Base-by-base conservation (phyloP, 306 rosid species). In the Pyrus pyrifolia region DNA sequence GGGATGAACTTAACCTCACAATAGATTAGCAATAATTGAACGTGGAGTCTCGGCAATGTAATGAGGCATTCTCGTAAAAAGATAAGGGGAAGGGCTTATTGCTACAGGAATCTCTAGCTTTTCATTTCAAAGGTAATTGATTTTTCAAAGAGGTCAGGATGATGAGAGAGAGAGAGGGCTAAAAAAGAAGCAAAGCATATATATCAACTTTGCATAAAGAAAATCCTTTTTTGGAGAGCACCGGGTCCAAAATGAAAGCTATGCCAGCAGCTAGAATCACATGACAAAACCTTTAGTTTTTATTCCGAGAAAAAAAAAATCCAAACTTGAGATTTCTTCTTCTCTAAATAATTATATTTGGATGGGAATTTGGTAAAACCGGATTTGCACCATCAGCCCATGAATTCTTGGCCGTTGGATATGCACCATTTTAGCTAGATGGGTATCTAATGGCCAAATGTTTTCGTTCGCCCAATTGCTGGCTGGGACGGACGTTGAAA, bases 91-190 rank as follows among this genome's bases (percentile, higher is more conserved):
- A 35, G 33, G 68, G 51, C 64, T 81, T 58, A 4, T 65, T 23
- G 46, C 77, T 68, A 60, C 68, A 82, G 69, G 76, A 73, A 82
- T 73, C 75, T 76, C 69, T 75, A 70, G 59, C 81, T 59, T 74
- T 63, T 53, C 23, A 55, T 15, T n/a, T 21, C 27, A 61, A 74
- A 78, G 72, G 70, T 30, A 51, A 35, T 30, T 23, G 27, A 42
- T 33, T 76, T 33, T 62, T 52, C 45, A 38, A 76, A 70, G 81
- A 66, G 22, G 72, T 44, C 6, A 35, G 8, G 22, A 9, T 25
- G 71, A 64, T 35, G 62, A 57, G 69, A 57, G 25, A 57, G 25
- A 25, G 40, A 57, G 40, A 68, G 61, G 33, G 23, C 21, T 10
- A 63, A 11, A 35, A 68, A 60, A 62, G 67, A 45, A 23, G 63